Evolutionary conservation across 805 yeast genomes (phyloP).

Genomic region (Wickerhamiella australiensis): DNA sequence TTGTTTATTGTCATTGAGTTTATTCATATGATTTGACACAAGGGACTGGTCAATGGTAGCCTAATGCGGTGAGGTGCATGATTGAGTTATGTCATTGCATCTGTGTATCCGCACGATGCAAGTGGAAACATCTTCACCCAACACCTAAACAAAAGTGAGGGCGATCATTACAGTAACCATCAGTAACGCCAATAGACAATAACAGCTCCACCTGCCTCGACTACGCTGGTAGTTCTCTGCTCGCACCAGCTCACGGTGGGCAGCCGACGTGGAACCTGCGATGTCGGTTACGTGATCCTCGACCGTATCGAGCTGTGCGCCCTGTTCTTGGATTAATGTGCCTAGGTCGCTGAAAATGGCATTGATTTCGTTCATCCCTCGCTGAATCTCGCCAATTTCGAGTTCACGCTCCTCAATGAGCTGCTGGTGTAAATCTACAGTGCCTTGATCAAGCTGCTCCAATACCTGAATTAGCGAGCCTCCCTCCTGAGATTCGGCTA

Average conservation of each 20-base stretch:
- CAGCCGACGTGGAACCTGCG: slow-evolving; percentile 53
- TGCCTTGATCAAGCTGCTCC: slow-evolving; percentile 27
- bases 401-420: slow-evolving; percentile 56
- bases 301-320: slow-evolving; percentile 68
- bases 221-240: slow-evolving; percentile 66
- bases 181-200: slow-evolving; percentile 47
- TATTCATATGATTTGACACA: neutral
- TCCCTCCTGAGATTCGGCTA: neutral
- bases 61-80: neutral
- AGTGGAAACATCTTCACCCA: neutral
- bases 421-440: slow-evolving; percentile 23
- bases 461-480: slow-evolving; percentile 30
- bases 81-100: neutral
- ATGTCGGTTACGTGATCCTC: slow-evolving; percentile 64
- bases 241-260: slow-evolving; percentile 53
- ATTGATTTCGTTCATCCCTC: slow-evolving; percentile 75
- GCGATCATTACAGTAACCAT: slow-evolving; percentile 44
- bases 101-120: neutral
- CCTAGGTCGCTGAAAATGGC: slow-evolving; percentile 75
- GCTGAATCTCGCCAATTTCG: slow-evolving; percentile 59
- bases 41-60: neutral
- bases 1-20: neutral
- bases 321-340: slow-evolving; percentile 69
- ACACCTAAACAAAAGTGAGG: slow-evolving; percentile 13
- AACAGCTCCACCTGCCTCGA: slow-evolving; percentile 63